Evolutionary conservation across 2,329 filamentous ascomycete genomes (phyloP).

Genomic region (Shiraia bambusicola): DNA sequence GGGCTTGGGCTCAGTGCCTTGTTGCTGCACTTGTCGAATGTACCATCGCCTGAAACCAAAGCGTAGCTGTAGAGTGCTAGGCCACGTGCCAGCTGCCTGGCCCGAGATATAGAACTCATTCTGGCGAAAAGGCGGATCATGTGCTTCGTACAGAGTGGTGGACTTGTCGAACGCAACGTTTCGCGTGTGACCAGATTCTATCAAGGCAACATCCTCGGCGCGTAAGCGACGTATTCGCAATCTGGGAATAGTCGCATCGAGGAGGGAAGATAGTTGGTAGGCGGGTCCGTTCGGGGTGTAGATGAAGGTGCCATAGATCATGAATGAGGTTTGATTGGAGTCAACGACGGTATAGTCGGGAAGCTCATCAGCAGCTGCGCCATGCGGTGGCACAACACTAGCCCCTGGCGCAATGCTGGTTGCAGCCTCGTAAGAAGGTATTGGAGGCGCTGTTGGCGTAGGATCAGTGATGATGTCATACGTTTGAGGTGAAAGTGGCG

Average conservation of each 20-base stretch:
- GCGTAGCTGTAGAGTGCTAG: conserved; percentile 21
- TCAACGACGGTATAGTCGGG: conserved; percentile 29
- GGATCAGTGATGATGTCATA: not conserved
- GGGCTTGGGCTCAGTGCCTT: conserved; percentile 12
- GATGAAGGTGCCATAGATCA: conserved; percentile 30
- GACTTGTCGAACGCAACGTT: conserved; percentile 23
- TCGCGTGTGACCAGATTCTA: conserved; percentile 12
- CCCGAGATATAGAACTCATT: conserved; percentile 27
- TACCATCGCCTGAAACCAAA: conserved; percentile 22
- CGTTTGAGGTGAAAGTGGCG: conserved; percentile 2
- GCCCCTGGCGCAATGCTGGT: not conserved
- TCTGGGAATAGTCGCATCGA: conserved; percentile 19
- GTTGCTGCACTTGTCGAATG: conserved; percentile 16
- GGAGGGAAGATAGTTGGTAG: conserved; percentile 31
- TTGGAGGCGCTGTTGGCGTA: conserved; percentile 5
- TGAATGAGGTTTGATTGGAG: conserved; percentile 23
- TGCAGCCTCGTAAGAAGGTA: conserved; percentile 24
- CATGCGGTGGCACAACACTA: not conserved
- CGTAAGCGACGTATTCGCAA: conserved; percentile 24
- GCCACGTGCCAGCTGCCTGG: conserved; percentile 13
- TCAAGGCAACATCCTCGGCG: conserved; percentile 19
- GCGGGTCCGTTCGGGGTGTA: conserved; percentile 23
- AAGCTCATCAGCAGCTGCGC: not conserved
- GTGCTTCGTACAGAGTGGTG: conserved; percentile 26
- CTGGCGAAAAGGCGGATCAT: conserved; percentile 23